Evolutionary conservation across 495 filamentous ascomycete species (phyloP).

Genomic region (Tuber brumale): DNA sequence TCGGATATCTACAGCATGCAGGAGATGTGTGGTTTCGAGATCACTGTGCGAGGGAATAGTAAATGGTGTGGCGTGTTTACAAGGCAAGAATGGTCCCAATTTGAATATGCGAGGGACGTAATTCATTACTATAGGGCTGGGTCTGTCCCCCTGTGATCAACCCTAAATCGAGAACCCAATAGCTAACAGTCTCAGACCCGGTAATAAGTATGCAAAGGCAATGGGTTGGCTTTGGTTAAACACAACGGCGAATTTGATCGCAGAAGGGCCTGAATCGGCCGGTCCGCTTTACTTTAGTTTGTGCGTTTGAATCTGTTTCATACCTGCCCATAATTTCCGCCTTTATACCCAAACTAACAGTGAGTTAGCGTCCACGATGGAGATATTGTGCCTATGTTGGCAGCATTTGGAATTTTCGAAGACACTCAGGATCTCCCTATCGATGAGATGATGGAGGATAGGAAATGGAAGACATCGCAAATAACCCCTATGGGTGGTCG

Average conservation of each 20-base stretch:
- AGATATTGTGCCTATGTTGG: constrained; percentile 54
- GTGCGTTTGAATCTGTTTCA: constrained; percentile 42
- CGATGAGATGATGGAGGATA: constrained; percentile 44
- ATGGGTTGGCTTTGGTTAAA: constrained; percentile 62
- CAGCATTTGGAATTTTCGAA: constrained; percentile 52
- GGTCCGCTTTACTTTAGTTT: constrained; percentile 56
- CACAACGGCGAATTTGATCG: constrained; percentile 51
- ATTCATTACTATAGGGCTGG: constrained; percentile 58
- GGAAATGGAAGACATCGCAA: constrained; percentile 53
- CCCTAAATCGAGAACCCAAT: not conserved
- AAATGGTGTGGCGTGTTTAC: constrained; percentile 57
- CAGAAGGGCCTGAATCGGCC: constrained; percentile 45
- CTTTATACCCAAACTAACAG: constrained; percentile 3
- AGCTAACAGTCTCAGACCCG: constrained; percentile 41
- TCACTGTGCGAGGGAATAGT: constrained; percentile 50
- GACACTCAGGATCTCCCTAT: constrained; percentile 47
- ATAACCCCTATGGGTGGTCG: constrained; percentile 56
- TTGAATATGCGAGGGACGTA: constrained; percentile 58
- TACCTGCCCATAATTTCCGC: not conserved
- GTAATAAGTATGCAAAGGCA: constrained; percentile 51
- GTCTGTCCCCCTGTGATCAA: not conserved
- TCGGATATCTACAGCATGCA: constrained; percentile 56
- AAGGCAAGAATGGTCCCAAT: constrained; percentile 52
- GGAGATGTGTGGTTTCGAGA: constrained; percentile 59
- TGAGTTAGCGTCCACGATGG: constrained; percentile 53